Evolutionary conservation across 129 eudicot genomes (phyloP).

Genomic region (Scalesia atractyloides): DNA sequence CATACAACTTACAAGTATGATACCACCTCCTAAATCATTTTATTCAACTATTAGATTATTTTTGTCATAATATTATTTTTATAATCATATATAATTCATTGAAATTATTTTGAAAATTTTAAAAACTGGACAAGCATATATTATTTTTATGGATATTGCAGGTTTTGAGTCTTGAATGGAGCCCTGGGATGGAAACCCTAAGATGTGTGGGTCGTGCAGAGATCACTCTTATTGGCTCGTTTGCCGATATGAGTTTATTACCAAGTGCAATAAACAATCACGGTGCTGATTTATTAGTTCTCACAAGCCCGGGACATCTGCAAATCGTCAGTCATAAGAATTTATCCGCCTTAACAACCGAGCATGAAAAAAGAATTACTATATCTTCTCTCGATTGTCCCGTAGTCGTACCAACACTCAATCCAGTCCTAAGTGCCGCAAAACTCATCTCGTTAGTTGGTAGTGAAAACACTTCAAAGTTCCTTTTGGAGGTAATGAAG

Average conservation of each 20-base stretch:
- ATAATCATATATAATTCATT: no score
- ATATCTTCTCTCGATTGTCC: constrained; percentile 60
- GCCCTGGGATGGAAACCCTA: constrained; percentile 67
- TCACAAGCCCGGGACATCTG: constrained; percentile 69
- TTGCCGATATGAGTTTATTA: constrained; percentile 69
- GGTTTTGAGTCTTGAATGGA: constrained; percentile 85
- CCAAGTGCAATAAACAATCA: constrained; percentile 44
- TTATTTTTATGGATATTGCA: constrained; percentile 34
- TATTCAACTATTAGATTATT: neutral
- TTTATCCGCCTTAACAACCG: constrained; percentile 48
- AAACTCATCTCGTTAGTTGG: constrained; percentile 43
- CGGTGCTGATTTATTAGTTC: constrained; percentile 58
- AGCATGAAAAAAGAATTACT: constrained; percentile 45
- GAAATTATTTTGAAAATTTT: no score
- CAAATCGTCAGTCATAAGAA: constrained; percentile 46
- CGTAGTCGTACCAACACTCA: constrained; percentile 55
- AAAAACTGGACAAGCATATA: no score
- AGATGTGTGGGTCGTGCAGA: constrained; percentile 68
- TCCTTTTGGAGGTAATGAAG: constrained; percentile 61
- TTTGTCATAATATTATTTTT: neutral
- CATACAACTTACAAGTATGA: constrained; percentile 1
- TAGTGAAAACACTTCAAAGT: constrained; percentile 50
- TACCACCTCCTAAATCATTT: neutral
- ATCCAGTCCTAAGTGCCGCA: constrained; percentile 62
- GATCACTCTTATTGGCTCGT: constrained; percentile 66